These are phyloP conservation scores for Medicago truncatula DNA, from an alignment of 306 rosid species.

Conservation along the genomic window MtrunA17r5.0-ANR NC_053044.1:26753501-26754000, in stretches of 20 bases:
- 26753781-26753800: not conserved
- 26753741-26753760: not conserved
- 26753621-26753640: constrained; percentile 21
- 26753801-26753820: not conserved
- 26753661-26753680: not conserved
- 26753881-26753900: not conserved
- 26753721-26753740: constrained; percentile 27
- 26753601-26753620: constrained; percentile 4
- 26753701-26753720: constrained; percentile 44
- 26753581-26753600: not conserved
- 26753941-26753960: too few species aligned
- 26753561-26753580: not conserved
- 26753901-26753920: not conserved
- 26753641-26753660: not conserved
- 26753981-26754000: too few species aligned
- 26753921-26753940: too few species aligned
- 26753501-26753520: not conserved
- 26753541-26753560: not conserved
- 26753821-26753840: not conserved
- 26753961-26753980: too few species aligned
- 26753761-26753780: not conserved
- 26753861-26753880: constrained; percentile 3
- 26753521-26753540: not conserved
- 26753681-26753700: constrained; percentile 10
- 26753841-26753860: not conserved